phyloP scores from a whole-genome alignment of 2,329 filamentous ascomycete species.

The Verticillium klebahnii region DNA sequence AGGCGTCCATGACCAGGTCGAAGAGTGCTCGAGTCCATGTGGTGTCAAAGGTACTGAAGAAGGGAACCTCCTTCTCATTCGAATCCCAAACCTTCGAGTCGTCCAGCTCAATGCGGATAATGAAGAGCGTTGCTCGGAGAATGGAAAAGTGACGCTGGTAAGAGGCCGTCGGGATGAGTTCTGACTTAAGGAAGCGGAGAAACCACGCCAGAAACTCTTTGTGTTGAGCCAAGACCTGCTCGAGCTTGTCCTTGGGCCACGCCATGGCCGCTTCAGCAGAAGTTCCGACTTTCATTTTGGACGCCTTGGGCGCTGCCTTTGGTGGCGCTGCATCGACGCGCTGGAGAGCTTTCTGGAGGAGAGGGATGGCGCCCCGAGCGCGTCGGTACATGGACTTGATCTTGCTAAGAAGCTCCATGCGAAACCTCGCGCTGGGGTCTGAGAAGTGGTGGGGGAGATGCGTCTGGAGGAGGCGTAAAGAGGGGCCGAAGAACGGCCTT shows the following conservation, averaged over 20 bases:
- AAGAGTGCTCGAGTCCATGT: conserved; percentile 61
- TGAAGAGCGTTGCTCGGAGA: conserved; percentile 62
- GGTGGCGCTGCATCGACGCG: conserved; percentile 12
- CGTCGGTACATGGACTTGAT: conserved; percentile 74
- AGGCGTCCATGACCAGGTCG: conserved; percentile 82
- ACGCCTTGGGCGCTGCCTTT: conserved; percentile 7
- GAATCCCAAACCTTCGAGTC: conserved; percentile 33
- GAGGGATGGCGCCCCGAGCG: conserved; percentile 61
- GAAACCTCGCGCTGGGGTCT: conserved; percentile 80
- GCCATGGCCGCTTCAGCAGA: conserved; percentile 9
- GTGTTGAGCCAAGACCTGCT: conserved; percentile 43
- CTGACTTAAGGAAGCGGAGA: conserved; percentile 62
- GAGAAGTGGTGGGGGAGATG: conserved; percentile 71
- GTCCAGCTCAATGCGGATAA: conserved; percentile 68
- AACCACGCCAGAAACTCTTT: conserved; percentile 71
- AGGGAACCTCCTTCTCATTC: conserved; percentile 30
- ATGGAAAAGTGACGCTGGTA: conserved; percentile 87
- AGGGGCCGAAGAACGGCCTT: conserved; percentile 60
- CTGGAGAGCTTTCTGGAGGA: conserved; percentile 39
- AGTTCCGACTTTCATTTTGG: conserved; percentile 28
- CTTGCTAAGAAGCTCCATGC: conserved; percentile 73
- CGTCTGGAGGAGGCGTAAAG: conserved; percentile 57
- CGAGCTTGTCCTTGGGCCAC: conserved; percentile 30
- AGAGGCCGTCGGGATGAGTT: conserved; percentile 75
- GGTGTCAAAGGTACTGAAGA: conserved; percentile 37